Evolutionary conservation across 1,284 basidiomycete species (phyloP), one percentile per base, ranked within the genome.

Genomic region (Phaffia rhodozyma): DNA sequence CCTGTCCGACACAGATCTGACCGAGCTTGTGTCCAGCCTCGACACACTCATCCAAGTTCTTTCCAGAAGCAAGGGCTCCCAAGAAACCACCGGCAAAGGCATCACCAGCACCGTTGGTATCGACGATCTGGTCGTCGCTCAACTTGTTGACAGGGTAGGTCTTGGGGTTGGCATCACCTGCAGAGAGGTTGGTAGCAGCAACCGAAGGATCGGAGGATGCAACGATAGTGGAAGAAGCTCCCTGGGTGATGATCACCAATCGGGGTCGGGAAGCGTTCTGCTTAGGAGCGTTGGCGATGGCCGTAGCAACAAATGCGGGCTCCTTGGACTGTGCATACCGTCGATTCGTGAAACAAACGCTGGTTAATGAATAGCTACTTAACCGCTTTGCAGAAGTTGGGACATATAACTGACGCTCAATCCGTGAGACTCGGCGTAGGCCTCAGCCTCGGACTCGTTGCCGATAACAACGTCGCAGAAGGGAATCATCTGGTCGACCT

Each of bases 71-170:
- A 60, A 85, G 81, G 1, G 87, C 93, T 59, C 89, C 96, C 58
- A 97, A 75, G 80, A 97, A 93, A 57, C 91, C 96, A 67, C 96
- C 96, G n/a, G 92, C 91, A 71, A 98, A 98, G 60, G 91, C 92
- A 75, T 99, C 96, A 60, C 96, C 96, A n/a, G 96, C 96, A 61
- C 91, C 96, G 78, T 98, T 99, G 64, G 96, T 99, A 77, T 98
- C 96, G 66, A 97, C 86, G 71, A 99, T 94, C 75, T 86, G 74
- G 64, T 81, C 82, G 68, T 80, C 79, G 60, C 76, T 72, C 67
- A 97, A 79, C 58, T 82, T 79, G 64, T 79, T 75, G 57, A 94
- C 89, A 43, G 79, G 71, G 77, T 80, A 87, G 18, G 79, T 75
- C 80, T 80, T 75, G 72, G 77, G 72, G 76, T 79, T 74, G 60